Evolutionary conservation across 148 eudicot genomes (phyloP).

Genomic region (Cornus controversa): DNA sequence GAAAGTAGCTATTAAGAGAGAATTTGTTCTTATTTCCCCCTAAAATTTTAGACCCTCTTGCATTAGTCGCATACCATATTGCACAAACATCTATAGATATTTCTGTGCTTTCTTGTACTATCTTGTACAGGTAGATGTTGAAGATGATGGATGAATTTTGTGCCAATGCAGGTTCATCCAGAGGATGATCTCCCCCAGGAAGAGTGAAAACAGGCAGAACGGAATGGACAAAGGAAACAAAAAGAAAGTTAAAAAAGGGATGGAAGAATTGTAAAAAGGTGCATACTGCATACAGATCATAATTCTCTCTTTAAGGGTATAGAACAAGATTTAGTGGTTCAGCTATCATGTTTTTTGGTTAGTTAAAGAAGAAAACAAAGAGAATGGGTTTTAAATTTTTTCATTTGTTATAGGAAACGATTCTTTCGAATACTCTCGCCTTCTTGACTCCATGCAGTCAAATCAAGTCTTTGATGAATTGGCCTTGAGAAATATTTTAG

Average conservation of each 20-base stretch:
- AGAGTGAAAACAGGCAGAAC: background rate
- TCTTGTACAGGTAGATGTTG: background rate
- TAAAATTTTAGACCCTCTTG: no score
- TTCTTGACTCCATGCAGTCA: background rate
- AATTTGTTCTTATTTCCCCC: no score
- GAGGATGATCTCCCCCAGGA: background rate
- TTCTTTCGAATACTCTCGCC: background rate
- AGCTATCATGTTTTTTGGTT: background rate
- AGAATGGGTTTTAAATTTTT: background rate
- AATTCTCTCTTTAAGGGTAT: background rate
- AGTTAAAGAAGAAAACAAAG: background rate
- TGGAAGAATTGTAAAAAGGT: background rate
- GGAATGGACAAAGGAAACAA: background rate
- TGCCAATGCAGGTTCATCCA: constrained; percentile 2
- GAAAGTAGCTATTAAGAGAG: no score
- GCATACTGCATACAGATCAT: background rate
- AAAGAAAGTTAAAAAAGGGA: background rate
- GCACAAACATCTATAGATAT: background rate
- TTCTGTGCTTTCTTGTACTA: background rate
- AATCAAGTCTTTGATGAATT: background rate
- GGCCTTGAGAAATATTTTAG: background rate
- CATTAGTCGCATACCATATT: no score
- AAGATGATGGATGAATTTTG: background rate
- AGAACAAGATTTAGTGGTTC: background rate
- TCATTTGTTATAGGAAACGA: background rate